Evolutionary conservation across 352 stramenopile genomes (phyloP).

Genomic region (Globisporangium barbulae): DNA sequence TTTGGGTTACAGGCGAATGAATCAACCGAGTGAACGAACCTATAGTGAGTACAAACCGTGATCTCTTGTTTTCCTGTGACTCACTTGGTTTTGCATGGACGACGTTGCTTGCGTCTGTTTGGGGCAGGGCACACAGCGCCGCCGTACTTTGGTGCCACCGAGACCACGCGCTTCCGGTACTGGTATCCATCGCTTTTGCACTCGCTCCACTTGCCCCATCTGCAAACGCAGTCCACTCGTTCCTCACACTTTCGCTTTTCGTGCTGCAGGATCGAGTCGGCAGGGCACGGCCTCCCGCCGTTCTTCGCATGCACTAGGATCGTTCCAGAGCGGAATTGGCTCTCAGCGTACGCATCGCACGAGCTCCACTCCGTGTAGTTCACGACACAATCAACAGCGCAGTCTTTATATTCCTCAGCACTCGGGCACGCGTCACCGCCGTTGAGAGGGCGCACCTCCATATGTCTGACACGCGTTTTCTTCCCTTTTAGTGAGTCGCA

Average conservation of each 20-base stretch:
- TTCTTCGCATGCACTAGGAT: conserved; percentile 7
- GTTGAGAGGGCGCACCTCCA: conserved; percentile 25
- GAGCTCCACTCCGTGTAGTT: conserved; percentile 29
- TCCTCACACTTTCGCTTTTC: conserved; percentile 7
- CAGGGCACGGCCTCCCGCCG: not conserved
- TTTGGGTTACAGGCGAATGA: not conserved
- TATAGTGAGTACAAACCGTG: not conserved
- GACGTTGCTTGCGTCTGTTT: conserved; percentile 11
- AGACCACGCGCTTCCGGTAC: conserved; percentile 33
- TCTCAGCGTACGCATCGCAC: conserved; percentile 12
- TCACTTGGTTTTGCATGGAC: not conserved
- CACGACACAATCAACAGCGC: conserved; percentile 45
- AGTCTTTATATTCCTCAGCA: conserved; percentile 23
- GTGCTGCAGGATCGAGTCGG: not conserved
- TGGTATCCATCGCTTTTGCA: conserved; percentile 25
- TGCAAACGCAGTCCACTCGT: conserved; percentile 16
- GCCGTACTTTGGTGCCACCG: conserved; percentile 27
- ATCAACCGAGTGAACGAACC: not conserved
- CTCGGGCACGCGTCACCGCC: conserved; percentile 30
- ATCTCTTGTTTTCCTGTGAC: not conserved
- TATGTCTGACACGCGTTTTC: conserved; percentile 24
- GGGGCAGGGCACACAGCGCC: conserved; percentile 27
- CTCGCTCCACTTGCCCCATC: conserved; percentile 9
- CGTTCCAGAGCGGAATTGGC: conserved; percentile 4
- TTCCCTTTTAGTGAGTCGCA: conserved; percentile 26